phyloP scores from a whole-genome alignment of 2,329 filamentous ascomycete species.

The Fusarium sp. region DNA sequence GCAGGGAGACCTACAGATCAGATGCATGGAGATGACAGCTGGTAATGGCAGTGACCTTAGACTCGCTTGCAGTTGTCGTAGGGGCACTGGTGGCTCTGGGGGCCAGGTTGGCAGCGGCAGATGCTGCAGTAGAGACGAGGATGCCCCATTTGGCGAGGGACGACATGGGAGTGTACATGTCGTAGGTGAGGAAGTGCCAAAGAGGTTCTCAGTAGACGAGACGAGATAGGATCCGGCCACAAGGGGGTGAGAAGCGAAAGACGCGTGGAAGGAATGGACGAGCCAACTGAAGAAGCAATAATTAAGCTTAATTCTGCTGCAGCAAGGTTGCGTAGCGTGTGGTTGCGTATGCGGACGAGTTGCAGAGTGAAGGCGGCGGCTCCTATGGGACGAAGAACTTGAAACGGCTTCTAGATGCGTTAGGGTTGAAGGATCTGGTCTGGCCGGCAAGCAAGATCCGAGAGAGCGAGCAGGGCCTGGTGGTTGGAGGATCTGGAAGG shows the following conservation, averaged over 20 bases:
- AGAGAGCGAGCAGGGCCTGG: neutral
- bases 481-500: neutral
- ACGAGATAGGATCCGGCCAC: conserved; percentile 9
- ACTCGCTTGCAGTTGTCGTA: conserved; percentile 36
- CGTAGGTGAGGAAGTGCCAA: neutral
- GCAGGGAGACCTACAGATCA: conserved; percentile 50
- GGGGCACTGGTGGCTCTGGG: conserved; percentile 49
- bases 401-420: neutral
- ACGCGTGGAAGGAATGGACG: neutral
- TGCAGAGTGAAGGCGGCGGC: neutral
- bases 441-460: neutral
- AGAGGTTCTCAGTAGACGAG: neutral
- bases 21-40: conserved; percentile 57
- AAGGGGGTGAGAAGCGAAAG: conserved; percentile 5
- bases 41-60: conserved; percentile 53
- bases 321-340: neutral
- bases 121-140: conserved; percentile 23
- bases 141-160: conserved; percentile 34
- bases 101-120: conserved; percentile 35
- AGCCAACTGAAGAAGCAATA: conserved; percentile 1
- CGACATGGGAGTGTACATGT: conserved; percentile 30
- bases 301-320: conserved; percentile 8
- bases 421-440: neutral
- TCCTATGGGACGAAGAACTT: neutral
- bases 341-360: neutral